These are phyloP conservation scores for Xanthoceras sorbifolium DNA, from an alignment of 345 rosid species.

Conservation along the genomic window DNA sequence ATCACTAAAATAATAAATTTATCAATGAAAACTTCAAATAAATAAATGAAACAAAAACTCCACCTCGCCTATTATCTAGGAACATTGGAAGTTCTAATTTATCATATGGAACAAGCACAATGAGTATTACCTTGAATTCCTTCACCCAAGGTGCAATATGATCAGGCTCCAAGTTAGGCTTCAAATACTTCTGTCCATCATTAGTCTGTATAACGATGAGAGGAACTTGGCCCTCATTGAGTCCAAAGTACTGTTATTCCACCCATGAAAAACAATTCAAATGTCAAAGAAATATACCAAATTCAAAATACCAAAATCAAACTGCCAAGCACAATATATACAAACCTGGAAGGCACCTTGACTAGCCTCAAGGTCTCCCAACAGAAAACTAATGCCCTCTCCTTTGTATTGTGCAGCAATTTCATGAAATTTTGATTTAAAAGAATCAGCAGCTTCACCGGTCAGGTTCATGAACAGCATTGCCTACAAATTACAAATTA, in stretches of 20 bases:
- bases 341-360: slow-evolving; percentile 87
- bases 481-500: slow-evolving; percentile 47
- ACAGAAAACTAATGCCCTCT: slow-evolving; percentile 64
- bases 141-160: slow-evolving; percentile 82
- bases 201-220: slow-evolving; percentile 67
- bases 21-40: background rate
- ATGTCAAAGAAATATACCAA: slow-evolving; percentile 13
- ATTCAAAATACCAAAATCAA: slow-evolving; percentile 1
- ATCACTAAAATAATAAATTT: background rate
- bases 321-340: slow-evolving; percentile 9
- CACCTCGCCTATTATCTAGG: background rate
- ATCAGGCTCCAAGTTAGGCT: slow-evolving; percentile 62
- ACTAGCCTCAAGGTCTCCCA: slow-evolving; percentile 89
- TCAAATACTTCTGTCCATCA: slow-evolving; percentile 78
- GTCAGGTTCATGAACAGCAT: slow-evolving; percentile 85
- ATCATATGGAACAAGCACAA: background rate
- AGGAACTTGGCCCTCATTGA: slow-evolving; percentile 79
- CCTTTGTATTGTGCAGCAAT: slow-evolving; percentile 77
- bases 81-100: background rate
- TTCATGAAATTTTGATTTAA: slow-evolving; percentile 64
- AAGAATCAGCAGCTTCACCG: slow-evolving; percentile 54
- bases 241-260: slow-evolving; percentile 83
- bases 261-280: slow-evolving; percentile 16
- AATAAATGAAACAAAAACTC: background rate
- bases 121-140: slow-evolving; percentile 67